Evolutionary conservation across 176 grass and related monocot species (phyloP), one percentile per base, ranked within the genome.

Genomic region (Oryza coarctata): DNA sequence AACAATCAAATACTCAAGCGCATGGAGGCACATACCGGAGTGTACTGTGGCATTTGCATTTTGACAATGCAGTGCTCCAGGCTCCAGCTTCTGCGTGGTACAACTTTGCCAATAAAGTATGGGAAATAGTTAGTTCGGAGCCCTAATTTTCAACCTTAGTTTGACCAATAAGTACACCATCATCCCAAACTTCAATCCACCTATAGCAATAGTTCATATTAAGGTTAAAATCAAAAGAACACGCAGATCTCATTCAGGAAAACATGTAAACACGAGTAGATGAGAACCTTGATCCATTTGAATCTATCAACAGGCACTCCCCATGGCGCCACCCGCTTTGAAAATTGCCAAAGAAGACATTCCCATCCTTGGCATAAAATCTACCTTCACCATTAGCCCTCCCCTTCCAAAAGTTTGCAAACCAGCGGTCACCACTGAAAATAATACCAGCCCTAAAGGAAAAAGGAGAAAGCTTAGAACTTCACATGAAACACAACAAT

Each of bases 331-430:
- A 99, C 63, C 91, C 96, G 83, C 94, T 93, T 87, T 77, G 90
- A 67, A 99, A 99, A 83, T 95, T 80, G 57, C 93, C 91, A 88
- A 95, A 93, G 71, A 91, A 89, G 80, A 99, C 88, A 49, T 86
- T 91, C 29, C 96, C 87, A 40, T 93, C 84, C 29, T 79, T 88
- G 44, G 96, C 89, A 91, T 95, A 99, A 90, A 95, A 95, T 92
- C 96, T 91, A 63, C 91, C 93, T 69, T 99, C 93, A 5, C 93
- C 96, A 49, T 95, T 93, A 80, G 96, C 93, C 80, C 84, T 95
- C 30, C 96, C 96, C 79, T 99, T 95, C 93, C 93, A 95, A 87
- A 98, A 98, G 74, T 90, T 93, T 10, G 88, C 82, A 73, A 95
- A 99, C 93, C 93, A 99, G 18, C 96, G 89, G 13, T 99, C 89